phyloP scores from a whole-genome alignment of 768 basidiomycete genomes.

The Boletellus sp. region DNA sequence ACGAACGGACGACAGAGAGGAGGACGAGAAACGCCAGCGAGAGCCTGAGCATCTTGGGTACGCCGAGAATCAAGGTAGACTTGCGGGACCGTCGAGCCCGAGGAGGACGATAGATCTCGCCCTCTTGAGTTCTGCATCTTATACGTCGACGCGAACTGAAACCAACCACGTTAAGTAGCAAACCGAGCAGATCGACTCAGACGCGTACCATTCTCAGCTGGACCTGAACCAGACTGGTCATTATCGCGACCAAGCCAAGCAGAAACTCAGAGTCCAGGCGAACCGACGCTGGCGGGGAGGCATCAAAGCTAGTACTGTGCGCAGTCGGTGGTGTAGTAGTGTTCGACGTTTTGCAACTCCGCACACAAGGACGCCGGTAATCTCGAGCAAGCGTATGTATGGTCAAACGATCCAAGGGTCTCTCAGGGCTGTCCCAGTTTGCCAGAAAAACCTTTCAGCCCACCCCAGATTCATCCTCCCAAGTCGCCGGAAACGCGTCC shows the following conservation, averaged over 20 bases:
- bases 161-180: slow-evolving; percentile 2
- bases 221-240: neutral
- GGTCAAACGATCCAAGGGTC: slow-evolving; percentile 39
- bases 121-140: slow-evolving; percentile 5
- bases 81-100: slow-evolving; percentile 17
- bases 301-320: no score
- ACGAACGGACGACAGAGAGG: slow-evolving; percentile 10
- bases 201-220: neutral
- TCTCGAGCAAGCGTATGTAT: slow-evolving; percentile 12
- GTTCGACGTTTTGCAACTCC: slow-evolving; percentile 4
- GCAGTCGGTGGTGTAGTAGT: no score
- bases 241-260: neutral
- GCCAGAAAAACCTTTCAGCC: slow-evolving; percentile 36
- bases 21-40: slow-evolving; percentile 11
- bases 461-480: slow-evolving; percentile 1
- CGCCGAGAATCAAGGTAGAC: slow-evolving; percentile 5
- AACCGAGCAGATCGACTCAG: neutral
- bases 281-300: no score
- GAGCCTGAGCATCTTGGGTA: slow-evolving; percentile 21
- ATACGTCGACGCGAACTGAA: slow-evolving; percentile 14
- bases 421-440: slow-evolving; percentile 45
- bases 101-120: neutral
- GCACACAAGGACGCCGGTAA: neutral
- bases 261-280: no score
- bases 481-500: slow-evolving; percentile 1